Percentiles rank a stretch among this genome's conserved stretches.
Conservation (phyloP, 2,329 filamentous ascomycete species). For the Calonectria montana region DNA sequence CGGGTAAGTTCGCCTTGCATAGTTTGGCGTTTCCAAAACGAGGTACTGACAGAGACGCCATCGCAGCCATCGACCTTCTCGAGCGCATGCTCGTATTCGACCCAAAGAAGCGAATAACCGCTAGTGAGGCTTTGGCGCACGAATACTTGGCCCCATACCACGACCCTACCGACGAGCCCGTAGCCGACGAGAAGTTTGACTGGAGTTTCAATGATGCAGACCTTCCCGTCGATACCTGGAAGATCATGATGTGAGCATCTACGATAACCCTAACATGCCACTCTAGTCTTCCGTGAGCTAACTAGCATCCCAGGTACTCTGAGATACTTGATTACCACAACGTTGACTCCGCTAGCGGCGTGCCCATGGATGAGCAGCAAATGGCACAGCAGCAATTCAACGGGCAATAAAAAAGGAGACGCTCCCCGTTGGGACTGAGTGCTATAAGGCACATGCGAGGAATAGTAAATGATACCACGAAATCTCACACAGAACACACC, state of each 20-base stretch:
- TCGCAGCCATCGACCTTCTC: constrained; percentile 86
- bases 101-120: constrained; percentile 94
- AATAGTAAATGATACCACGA: constrained; percentile 52
- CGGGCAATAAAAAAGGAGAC: constrained; percentile 45
- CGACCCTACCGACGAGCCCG: constrained; percentile 95
- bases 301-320: constrained; percentile 78
- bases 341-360: constrained; percentile 74
- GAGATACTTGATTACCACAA: constrained; percentile 99
- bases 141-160: constrained; percentile 97
- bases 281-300: background rate
- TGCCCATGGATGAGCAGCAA: constrained; percentile 52
- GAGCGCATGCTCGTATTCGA: constrained; percentile 99
- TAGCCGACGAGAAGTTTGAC: constrained; percentile 97
- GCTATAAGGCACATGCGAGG: constrained; percentile 33
- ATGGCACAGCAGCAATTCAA: constrained; percentile 45
- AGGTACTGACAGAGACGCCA: background rate
- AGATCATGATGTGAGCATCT: constrained; percentile 95
- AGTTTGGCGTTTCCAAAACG: background rate
- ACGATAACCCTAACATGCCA: background rate
- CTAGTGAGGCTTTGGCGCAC: constrained; percentile 86
- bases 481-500: constrained; percentile 37
- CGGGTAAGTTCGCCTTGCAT: constrained; percentile 66
- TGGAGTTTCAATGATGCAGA: constrained; percentile 99
- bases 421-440: constrained; percentile 45
- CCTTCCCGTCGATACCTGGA: constrained; percentile 98